Evolutionary conservation across 352 stramenopile species (phyloP), one percentile per base, ranked within the genome.

Genomic region (Elongisporangium undulatum): DNA sequence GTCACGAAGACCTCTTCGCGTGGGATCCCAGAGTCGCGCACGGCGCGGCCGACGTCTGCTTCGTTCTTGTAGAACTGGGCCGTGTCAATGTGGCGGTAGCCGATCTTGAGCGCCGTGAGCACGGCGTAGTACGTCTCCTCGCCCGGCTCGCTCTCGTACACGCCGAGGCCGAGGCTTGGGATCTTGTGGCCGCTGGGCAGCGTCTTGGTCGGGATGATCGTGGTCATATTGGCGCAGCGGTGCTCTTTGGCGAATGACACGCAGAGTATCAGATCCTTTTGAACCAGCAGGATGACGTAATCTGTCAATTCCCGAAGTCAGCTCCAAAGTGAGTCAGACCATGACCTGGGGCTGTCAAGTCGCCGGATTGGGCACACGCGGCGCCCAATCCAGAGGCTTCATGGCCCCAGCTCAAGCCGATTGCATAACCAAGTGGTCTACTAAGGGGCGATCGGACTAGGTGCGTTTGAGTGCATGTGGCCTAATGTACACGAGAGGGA

Each of bases 11-110:
- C 71, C 29, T 92, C 65, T 3, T 80, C 67, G 15, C 83, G 71
- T 7, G 69, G 64, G 1, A 95, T 56, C 15, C 84, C 77, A 1
- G 81, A 82, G 52, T 94, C 86, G 38, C 48, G 51, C 23, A 88
- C 63, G 5, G 69, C 89, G 16, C 63, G 57, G 5, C 89, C 89
- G 20, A 96, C 88, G n/a, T 82, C 80, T 13, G 53, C 62, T 49
- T 96, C 85, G 64, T 97, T 97, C 22, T 82, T 51, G 63, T 96
- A 97, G 6, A 82, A 54, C 48, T 90, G 71, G 2, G 89, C 89
- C 15, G 81, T 88, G 67, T 97, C 89, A 59, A 97, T 92, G 62
- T 93, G 83, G n/a, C 89, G 69, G 59, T 92, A 92, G 51, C 89
- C 87, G 9, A 89, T 58, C 20, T 82, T 53, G 15, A 96, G 64